Evolutionary conservation across 345 rosid genomes (phyloP).

Genomic region (Ailanthus altissimus): DNA sequence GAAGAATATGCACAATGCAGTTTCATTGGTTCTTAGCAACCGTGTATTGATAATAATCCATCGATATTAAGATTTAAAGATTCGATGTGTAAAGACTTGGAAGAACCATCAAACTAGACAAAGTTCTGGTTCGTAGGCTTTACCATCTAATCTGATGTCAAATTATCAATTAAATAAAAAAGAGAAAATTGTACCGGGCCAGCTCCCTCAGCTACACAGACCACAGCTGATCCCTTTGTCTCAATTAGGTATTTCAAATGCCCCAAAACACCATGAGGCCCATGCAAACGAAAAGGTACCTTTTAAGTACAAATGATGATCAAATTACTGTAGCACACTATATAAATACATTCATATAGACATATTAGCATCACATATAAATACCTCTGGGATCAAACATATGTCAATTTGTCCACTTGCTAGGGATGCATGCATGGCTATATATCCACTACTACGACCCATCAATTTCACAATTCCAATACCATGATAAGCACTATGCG

Average conservation of each 20-base stretch:
- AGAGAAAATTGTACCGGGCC: constrained; percentile 67
- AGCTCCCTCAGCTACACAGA: constrained; percentile 99
- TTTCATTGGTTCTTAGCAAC: background rate
- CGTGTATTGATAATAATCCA: background rate
- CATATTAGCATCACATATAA: background rate
- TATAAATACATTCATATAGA: background rate
- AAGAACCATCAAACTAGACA: background rate
- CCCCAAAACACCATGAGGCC: constrained; percentile 85
- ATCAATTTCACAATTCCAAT: constrained; percentile 91
- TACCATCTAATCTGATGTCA: constrained; percentile 1
- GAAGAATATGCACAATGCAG: background rate
- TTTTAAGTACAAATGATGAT: constrained; percentile 27
- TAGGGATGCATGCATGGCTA: constrained; percentile 96
- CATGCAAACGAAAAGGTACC: constrained; percentile 87
- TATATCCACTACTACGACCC: constrained; percentile 98
- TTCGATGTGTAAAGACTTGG: background rate
- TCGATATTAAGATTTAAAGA: background rate
- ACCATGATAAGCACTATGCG: constrained; percentile 98
- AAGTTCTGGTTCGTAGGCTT: constrained; percentile 1
- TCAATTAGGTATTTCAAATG: constrained; percentile 89
- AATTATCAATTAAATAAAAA: background rate
- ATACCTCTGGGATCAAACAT: constrained; percentile 98
- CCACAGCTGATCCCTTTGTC: constrained; percentile 96
- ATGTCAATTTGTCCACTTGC: constrained; percentile 98
- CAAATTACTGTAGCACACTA: constrained; percentile 15